Evolutionary conservation across 2,329 filamentous ascomycete species (phyloP), one percentile per base, ranked within the genome.

Genomic region (Tolypocladium inflatum): DNA sequence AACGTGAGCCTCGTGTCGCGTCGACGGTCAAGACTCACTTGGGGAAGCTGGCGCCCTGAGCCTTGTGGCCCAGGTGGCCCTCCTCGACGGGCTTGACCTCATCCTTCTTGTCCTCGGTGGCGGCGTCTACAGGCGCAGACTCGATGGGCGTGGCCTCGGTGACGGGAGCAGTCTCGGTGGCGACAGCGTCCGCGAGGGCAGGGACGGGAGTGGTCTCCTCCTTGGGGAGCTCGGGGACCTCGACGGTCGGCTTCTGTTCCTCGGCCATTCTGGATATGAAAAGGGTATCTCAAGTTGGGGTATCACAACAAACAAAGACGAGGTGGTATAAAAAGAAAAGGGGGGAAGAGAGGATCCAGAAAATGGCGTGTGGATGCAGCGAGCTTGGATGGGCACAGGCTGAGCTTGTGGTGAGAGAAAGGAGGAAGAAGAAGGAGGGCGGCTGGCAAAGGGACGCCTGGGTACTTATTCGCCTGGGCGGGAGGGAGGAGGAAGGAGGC

Each of bases 21-120:
- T n/a, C 21, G 26, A 10, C 0, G 23, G 17, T 3, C 5, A n/a
- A 2, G 2, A 74, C 90, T 80, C 83, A 96, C 92, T 95, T 97
- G 78, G 93, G 87, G 73, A 84, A 86, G 76, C 80, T 82, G 63
- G 92, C 82, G 71, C 90, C 90, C 60, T 89, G 87, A 59, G 84
- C 88, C 85, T 97, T 96, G 87, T 96, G 90, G 74, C 89, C 89
- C 57, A 97, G 84, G 66, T 85, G 79, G 62, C 92, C 93, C 76
- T 95, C 91, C 73, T 89, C 87, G 62, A 93, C 81, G 61, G 89
- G 88, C 76, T 86, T 86, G 56, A 78, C 74, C 70, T 83, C 82
- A 62, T 79, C 74, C 66, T 77, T 76, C 70, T 77, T 65, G 56
- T 69, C 70, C 43, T 77, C 76, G 60, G 74, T 73, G 19, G 72